Evolutionary conservation across 2,329 filamentous ascomycete genomes (phyloP), one percentile per base, ranked within the genome.

Genomic region (Sphaerulina musiva): DNA sequence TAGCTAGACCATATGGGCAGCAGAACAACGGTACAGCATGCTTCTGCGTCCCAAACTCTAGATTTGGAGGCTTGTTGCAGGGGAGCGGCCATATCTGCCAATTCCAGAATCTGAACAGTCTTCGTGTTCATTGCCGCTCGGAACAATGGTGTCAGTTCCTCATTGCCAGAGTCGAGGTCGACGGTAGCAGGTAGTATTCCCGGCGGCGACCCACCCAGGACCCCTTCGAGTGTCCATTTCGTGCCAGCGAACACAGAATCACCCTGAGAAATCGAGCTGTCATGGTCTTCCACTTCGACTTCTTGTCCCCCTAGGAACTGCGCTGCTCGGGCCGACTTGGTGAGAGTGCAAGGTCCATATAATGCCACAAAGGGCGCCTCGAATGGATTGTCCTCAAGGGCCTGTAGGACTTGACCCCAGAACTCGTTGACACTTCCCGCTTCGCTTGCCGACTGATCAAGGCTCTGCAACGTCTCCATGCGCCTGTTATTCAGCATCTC

Each of bases 1-100:
- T 55, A 53, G 6, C 51, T 57, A 11, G 55, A 58, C n/a, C 53
- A 46, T 12, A 72, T 66, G 1, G 70, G 68, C 38, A 67, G 69
- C 3, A 72, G 56, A 10, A 70, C 58, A 7, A 67, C 51, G 2
- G 55, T 59, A 32, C 58, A 56, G 51, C 69, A 70, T 6, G 63
- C 62, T 4, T 72, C 69, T 0, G 65, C 64, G 48, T 55, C 50
- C 32, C 40, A 55, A 2, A 44, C 43, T 26, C 53, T 49, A 2
- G 53, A 55, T 32, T 38, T 38, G 44, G 53, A 48, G 11, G 43
- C 48, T 8, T 43, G 31, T 29, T 48, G 38, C 32, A 54, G 32
- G 14, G 26, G 20, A 9, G 48, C 40, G 45, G 14, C 34, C 48
- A 51, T 51, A 14, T 44, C 42, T 9, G 14, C 7, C 11, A 2